Conservation (phyloP, 352 stramenopile genomes). For the Globisporangium solare region DNA sequence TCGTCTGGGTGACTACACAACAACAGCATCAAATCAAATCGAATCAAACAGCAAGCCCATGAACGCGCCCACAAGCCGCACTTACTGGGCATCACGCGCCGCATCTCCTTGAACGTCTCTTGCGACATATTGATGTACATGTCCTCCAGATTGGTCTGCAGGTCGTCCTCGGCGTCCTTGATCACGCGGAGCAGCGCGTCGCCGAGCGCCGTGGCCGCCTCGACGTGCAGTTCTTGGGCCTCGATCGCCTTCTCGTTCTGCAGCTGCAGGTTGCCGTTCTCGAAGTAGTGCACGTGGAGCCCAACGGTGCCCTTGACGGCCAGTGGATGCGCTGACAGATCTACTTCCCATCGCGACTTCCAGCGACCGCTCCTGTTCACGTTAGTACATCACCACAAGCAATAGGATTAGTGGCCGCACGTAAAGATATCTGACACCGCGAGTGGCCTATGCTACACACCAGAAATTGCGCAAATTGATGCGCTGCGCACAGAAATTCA, state of each 20-base stretch:
- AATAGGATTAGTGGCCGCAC: neutral
- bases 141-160: constrained; percentile 89
- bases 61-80: neutral
- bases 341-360: constrained; percentile 79
- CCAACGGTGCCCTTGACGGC: constrained; percentile 57
- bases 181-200: constrained; percentile 71
- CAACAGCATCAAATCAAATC: constrained; percentile 6
- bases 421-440: too few species aligned
- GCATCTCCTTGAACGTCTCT: constrained; percentile 93
- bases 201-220: constrained; percentile 37
- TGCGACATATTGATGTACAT: constrained; percentile 96
- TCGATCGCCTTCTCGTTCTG: constrained; percentile 75
- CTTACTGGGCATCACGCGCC: constrained; percentile 89
- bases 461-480: constrained; percentile 90
- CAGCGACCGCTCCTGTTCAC: constrained; percentile 54
- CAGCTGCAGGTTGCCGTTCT: constrained; percentile 94
- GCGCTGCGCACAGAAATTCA: constrained; percentile 82
- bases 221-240: constrained; percentile 46
- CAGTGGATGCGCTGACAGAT: constrained; percentile 45
- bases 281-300: constrained; percentile 93
- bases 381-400: neutral
- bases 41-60: neutral
- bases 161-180: constrained; percentile 73
- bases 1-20: constrained; percentile 70
- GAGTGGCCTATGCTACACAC: constrained; percentile 13